Evolutionary conservation across 2,329 filamentous ascomycete genomes (phyloP).

Genomic region (Fusarium sp.): DNA sequence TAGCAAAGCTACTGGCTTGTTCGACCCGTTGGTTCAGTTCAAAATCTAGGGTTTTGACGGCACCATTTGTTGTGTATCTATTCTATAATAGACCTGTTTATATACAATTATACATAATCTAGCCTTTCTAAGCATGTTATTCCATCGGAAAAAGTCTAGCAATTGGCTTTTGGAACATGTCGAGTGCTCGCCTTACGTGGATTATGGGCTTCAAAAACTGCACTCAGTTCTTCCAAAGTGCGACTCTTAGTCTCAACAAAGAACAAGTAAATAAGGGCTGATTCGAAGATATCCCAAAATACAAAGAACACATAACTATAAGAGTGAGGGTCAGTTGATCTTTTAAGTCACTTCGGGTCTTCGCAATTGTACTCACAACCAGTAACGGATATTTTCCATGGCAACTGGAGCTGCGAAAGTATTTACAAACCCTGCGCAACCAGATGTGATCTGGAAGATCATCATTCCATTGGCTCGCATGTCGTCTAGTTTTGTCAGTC

Average conservation of each 20-base stretch:
- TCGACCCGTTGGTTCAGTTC: no score
- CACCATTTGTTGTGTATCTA: no score
- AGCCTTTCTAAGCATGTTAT: no score
- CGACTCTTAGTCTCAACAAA: constrained; percentile 18
- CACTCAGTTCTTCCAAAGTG: not conserved
- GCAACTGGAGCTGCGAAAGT: constrained; percentile 40
- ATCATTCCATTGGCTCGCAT: constrained; percentile 44
- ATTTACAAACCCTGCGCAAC: constrained; percentile 36
- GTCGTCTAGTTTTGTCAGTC: constrained; percentile 11
- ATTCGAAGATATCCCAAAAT: constrained; percentile 22
- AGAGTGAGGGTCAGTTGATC: fast-evolving
- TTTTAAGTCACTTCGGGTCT: not conserved
- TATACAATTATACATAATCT: no score
- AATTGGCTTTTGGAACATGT: not conserved
- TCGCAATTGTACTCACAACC: constrained; percentile 2
- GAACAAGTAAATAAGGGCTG: constrained; percentile 10
- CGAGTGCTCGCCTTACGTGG: constrained; percentile 15
- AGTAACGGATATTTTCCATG: constrained; percentile 37
- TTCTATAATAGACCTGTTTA: no score
- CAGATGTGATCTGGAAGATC: constrained; percentile 28
- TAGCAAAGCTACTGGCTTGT: no score
- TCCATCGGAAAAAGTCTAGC: not conserved
- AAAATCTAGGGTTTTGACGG: no score
- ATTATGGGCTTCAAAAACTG: constrained; percentile 1
- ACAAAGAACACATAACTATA: constrained; percentile 20